phyloP scores from a whole-genome alignment of 768 basidiomycete species.

The Termitomyces sp. region DNA sequence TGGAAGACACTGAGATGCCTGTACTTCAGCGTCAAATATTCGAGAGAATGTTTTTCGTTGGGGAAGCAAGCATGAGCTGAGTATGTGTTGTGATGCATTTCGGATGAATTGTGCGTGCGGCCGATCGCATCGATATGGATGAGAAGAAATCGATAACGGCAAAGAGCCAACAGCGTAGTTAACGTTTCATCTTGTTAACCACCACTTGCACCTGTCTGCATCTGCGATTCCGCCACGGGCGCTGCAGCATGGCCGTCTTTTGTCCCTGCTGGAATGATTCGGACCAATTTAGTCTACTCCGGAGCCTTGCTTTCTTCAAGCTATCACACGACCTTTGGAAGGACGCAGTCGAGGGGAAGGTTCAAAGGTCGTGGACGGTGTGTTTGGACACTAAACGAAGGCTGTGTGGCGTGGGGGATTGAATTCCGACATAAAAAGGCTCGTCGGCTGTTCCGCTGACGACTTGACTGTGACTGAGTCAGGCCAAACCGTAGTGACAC shows the following conservation, averaged over 20 bases:
- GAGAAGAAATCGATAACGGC: slow-evolving; percentile 12
- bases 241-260: neutral
- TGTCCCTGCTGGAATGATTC: neutral
- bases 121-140: slow-evolving; percentile 12
- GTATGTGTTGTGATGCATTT: neutral
- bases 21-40: no score
- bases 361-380: neutral
- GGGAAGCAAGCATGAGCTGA: neutral
- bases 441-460: slow-evolving; percentile 8
- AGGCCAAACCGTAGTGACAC: slow-evolving; percentile 9
- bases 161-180: neutral
- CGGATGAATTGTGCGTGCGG: slow-evolving; percentile 1
- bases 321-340: neutral
- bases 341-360: neutral
- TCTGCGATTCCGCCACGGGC: neutral
- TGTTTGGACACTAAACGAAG: neutral
- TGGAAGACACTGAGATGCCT: no score
- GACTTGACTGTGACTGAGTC: slow-evolving; percentile 18
- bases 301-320: neutral
- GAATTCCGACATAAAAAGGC: slow-evolving; percentile 1
- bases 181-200: slow-evolving; percentile 1
- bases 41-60: neutral
- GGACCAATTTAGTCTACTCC: neutral
- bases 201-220: neutral
- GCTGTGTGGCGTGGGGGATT: slow-evolving; percentile 5